A percentile compares a stretch with the other conserved stretches of the same genome.
These are phyloP conservation scores for Dryadomyces quercivorus DNA, from an alignment of 2,329 filamentous ascomycete genomes.

Conservation along the genomic window DNA sequence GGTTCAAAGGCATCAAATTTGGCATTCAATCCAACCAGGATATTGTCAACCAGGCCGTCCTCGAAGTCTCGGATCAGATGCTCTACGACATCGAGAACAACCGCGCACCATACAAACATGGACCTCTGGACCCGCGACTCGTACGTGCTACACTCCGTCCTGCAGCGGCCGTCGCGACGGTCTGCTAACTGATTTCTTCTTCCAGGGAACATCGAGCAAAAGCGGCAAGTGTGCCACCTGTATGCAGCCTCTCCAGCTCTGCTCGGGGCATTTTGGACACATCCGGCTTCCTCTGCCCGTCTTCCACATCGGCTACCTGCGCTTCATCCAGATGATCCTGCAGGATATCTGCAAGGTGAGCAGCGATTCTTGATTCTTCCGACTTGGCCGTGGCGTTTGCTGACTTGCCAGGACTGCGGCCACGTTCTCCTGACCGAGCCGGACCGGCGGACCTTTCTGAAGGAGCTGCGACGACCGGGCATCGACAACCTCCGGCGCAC, in stretches of 20 bases:
- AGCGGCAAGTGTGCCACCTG: constrained; percentile 70
- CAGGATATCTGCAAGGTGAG: constrained; percentile 83
- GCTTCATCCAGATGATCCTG: constrained; percentile 80
- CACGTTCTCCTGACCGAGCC: constrained; percentile 70
- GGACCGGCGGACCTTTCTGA: constrained; percentile 67
- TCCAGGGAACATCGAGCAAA: constrained; percentile 73
- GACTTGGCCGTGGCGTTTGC: not conserved
- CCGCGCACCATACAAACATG: constrained; percentile 65
- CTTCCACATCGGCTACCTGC: constrained; percentile 94
- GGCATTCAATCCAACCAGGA: constrained; percentile 89
- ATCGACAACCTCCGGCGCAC: constrained; percentile 78
- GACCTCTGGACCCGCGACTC: constrained; percentile 77
- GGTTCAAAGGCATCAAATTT: constrained; percentile 88
- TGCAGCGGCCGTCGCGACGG: no score
- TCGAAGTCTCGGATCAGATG: constrained; percentile 87
- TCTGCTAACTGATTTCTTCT: no score
- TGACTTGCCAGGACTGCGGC: constrained; percentile 53
- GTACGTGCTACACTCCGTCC: constrained; percentile 20
- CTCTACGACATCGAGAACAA: constrained; percentile 82
- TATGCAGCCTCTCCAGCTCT: constrained; percentile 65
- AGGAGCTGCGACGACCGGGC: constrained; percentile 64
- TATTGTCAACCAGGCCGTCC: constrained; percentile 87
- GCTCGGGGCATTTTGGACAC: constrained; percentile 92
- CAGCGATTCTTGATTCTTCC: no score
- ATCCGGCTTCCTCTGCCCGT: constrained; percentile 81